Conservation (phyloP, 768 basidiomycete species). For the Suillus brevipes region DNA sequence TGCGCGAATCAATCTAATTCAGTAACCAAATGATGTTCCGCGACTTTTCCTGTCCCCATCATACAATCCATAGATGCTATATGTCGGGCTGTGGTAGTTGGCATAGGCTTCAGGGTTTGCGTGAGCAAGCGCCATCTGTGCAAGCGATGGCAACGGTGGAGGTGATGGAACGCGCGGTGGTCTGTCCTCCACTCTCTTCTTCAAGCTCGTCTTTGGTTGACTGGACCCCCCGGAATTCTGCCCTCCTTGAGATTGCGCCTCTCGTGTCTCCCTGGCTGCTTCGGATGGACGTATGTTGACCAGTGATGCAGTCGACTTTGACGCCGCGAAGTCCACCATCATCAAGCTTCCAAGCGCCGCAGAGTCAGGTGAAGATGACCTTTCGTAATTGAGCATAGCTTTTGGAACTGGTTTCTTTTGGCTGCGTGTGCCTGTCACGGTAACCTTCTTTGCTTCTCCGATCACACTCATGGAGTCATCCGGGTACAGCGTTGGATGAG, state of each 20-base stretch:
- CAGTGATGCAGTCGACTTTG: conserved; percentile 35
- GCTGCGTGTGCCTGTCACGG: conserved; percentile 24
- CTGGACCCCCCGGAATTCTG: conserved; percentile 21
- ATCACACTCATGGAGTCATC: conserved; percentile 71
- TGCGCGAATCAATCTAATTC: conserved; percentile 4
- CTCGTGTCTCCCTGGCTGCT: conserved; percentile 16
- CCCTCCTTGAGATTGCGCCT: conserved; percentile 30
- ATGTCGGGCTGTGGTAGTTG: conserved; percentile 77
- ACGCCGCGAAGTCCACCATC: conserved; percentile 56
- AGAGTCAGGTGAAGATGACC: conserved; percentile 36
- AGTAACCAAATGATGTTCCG: conserved; percentile 25
- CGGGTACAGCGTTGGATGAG: conserved; percentile 65
- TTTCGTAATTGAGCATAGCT: conserved; percentile 17
- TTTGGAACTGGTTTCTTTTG: conserved; percentile 38
- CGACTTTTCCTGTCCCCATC: conserved; percentile 60
- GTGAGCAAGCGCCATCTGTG: conserved; percentile 76
- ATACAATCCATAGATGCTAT: conserved; percentile 79
- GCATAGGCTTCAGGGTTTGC: conserved; percentile 59
- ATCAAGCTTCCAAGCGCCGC: conserved; percentile 58
- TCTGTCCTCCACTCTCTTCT: conserved; percentile 49
- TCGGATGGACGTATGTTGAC: conserved; percentile 32
- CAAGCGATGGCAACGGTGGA: conserved; percentile 67
- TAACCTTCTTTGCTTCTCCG: conserved; percentile 35
- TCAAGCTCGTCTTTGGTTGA: conserved; percentile 27
- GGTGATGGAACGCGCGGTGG: conserved; percentile 83